Percentiles rank a stretch among this genome's conserved stretches.
Evolutionary conservation across 129 eudicot species (phyloP).

Genomic region (Cynara cardunculus): DNA sequence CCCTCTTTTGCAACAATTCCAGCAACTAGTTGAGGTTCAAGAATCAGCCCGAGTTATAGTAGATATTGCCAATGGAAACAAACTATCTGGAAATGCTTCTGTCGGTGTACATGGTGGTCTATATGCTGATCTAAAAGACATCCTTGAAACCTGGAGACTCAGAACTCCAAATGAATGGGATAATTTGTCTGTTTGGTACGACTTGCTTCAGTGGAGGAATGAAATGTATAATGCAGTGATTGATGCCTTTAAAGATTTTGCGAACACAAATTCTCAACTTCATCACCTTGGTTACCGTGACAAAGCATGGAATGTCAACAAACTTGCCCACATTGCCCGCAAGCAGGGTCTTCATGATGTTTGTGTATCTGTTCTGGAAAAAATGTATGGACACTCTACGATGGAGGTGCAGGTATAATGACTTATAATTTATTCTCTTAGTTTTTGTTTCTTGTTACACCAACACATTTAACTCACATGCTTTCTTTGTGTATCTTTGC

Average conservation of each 20-base stretch:
- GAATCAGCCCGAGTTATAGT: conserved; percentile 85
- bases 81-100: conserved; percentile 61
- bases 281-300: conserved; percentile 99
- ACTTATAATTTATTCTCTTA: not conserved
- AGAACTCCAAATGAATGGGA: conserved; percentile 99
- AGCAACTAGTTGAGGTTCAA: conserved; percentile 95
- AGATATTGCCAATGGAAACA: conserved; percentile 87
- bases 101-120: conserved; percentile 72
- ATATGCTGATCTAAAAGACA: conserved; percentile 95
- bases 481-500: conserved; percentile 24
- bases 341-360: conserved; percentile 91
- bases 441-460: not conserved
- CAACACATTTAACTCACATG: not conserved
- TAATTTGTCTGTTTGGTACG: conserved; percentile 93
- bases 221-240: conserved; percentile 89
- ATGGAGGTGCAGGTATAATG: conserved; percentile 93
- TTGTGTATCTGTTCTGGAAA: conserved; percentile 86
- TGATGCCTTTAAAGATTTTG: conserved; percentile 81
- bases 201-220: conserved; percentile 97
- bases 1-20: conserved; percentile 94
- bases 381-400: conserved; percentile 97
- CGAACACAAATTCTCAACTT: conserved; percentile 69
- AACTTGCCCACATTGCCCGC: conserved; percentile 88
- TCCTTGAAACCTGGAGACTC: conserved; percentile 98
- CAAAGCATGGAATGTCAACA: conserved; percentile 99